Evolutionary conservation across 768 basidiomycete species (phyloP).

Genomic region (Rhizopogon salebrosus): DNA sequence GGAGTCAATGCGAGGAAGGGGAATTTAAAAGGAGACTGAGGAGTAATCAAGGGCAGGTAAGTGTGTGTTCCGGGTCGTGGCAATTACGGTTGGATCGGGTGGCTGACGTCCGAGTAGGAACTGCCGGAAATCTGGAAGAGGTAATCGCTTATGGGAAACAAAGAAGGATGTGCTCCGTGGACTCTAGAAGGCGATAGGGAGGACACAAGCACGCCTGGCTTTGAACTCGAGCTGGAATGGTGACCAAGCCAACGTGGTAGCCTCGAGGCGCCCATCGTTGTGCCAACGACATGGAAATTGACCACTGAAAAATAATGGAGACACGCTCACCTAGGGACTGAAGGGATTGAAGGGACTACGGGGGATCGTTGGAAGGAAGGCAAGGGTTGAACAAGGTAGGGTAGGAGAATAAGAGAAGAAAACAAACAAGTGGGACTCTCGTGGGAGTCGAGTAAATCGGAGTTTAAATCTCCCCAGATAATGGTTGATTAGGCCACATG

Average conservation of each 20-base stretch:
- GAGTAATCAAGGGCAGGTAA: constrained; percentile 21
- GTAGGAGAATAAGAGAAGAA: constrained; percentile 31
- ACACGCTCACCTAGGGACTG: constrained; percentile 22
- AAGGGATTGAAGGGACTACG: constrained; percentile 4
- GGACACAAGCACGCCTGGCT: not conserved
- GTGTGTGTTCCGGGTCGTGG: constrained; percentile 27
- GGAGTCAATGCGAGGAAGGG: constrained; percentile 9
- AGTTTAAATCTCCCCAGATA: constrained; percentile 37
- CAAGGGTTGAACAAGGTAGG: constrained; percentile 23
- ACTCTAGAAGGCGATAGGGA: constrained; percentile 5
- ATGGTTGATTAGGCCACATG: not conserved
- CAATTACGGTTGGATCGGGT: constrained; percentile 29
- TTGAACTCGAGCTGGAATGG: constrained; percentile 4
- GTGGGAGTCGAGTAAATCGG: constrained; percentile 36
- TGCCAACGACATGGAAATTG: constrained; percentile 7
- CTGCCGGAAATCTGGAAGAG: not conserved
- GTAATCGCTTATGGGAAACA: not conserved
- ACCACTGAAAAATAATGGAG: not conserved
- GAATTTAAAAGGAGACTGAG: constrained; percentile 13
- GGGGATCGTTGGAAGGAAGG: constrained; percentile 12
- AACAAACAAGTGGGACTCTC: constrained; percentile 40
- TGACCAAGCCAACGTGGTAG: constrained; percentile 21
- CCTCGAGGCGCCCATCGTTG: constrained; percentile 21
- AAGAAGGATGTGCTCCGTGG: not conserved
- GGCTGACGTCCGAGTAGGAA: constrained; percentile 25